Conservation (phyloP, 2,329 filamentous ascomycete genomes). For the Ophiostoma sp. region DNA sequence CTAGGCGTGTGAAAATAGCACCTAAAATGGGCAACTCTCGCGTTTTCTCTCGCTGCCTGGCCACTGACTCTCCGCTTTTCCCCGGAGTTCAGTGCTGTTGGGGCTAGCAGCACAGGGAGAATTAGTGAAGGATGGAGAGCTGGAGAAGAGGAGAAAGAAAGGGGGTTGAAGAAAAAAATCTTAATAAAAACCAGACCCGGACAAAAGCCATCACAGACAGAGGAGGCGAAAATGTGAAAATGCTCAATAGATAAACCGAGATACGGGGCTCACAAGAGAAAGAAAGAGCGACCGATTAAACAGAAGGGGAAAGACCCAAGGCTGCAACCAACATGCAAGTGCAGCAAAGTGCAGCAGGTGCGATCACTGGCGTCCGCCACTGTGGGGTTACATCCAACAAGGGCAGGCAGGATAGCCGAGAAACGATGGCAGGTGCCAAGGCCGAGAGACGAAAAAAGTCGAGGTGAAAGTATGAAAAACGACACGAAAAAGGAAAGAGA, state of each 20-base stretch:
- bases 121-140: background rate
- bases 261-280: constrained; percentile 9
- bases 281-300: background rate
- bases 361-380: background rate
- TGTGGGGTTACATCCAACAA: constrained; percentile 14
- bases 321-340: constrained; percentile 3
- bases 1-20: background rate
- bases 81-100: constrained; percentile 22
- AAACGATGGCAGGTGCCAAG: background rate
- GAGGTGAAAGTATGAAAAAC: background rate
- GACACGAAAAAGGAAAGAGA: too few relatives aligned
- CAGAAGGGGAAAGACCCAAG: background rate
- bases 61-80: constrained; percentile 25
- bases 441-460: background rate
- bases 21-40: background rate
- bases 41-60: constrained; percentile 19
- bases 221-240: background rate
- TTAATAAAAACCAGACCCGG: background rate
- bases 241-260: background rate
- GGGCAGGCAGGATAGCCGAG: background rate
- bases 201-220: background rate
- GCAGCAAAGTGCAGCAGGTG: constrained; percentile 1
- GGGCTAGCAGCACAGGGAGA: constrained; percentile 6
- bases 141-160: background rate
- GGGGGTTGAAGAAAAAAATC: background rate